These are phyloP conservation scores for Amylostereum areolatum DNA, from an alignment of 1,284 basidiomycete species.

Conservation along the genomic window DNA sequence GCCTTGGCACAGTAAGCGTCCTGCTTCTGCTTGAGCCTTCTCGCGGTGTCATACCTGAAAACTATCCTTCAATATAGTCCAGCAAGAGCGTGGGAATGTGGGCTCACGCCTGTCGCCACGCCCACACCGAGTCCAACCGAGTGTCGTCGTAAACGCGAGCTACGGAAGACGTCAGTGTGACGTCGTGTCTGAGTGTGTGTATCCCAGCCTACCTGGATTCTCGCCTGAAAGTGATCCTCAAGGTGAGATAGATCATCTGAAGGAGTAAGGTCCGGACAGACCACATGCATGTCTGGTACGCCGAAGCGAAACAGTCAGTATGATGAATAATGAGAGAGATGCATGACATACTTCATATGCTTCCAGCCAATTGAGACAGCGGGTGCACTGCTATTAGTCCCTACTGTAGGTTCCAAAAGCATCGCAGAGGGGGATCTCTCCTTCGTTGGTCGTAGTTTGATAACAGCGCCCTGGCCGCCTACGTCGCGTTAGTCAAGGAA, in stretches of 20 bases:
- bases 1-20: slow-evolving; percentile 59
- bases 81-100: slow-evolving; percentile 3
- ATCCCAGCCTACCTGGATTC: slow-evolving; percentile 25
- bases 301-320: slow-evolving; percentile 1
- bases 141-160: slow-evolving; percentile 28
- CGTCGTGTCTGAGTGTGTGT: not conserved
- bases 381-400: slow-evolving; percentile 26
- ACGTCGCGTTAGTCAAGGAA: slow-evolving; percentile 13
- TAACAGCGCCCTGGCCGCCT: slow-evolving; percentile 39
- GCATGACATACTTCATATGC: slow-evolving; percentile 34
- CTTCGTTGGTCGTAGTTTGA: slow-evolving; percentile 42
- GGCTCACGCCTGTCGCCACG: slow-evolving; percentile 42
- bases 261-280: slow-evolving; percentile 15
- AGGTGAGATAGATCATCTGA: slow-evolving; percentile 10
- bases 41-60: slow-evolving; percentile 55
- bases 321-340: not conserved
- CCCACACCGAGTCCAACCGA: slow-evolving; percentile 51
- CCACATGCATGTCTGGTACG: slow-evolving; percentile 32
- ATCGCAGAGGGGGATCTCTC: slow-evolving; percentile 39
- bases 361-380: slow-evolving; percentile 28
- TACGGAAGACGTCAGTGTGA: slow-evolving; percentile 4
- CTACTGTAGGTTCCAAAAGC: slow-evolving; percentile 40
- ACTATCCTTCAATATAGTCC: not conserved
- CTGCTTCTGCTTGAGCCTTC: slow-evolving; percentile 60
- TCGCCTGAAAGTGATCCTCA: slow-evolving; percentile 23